Percentiles rank a stretch among this genome's conserved stretches.
These are phyloP conservation scores for Pseudogymnoascus sp. DNA, from an alignment of 2,329 filamentous ascomycete species.

Conservation along the genomic window DNA sequence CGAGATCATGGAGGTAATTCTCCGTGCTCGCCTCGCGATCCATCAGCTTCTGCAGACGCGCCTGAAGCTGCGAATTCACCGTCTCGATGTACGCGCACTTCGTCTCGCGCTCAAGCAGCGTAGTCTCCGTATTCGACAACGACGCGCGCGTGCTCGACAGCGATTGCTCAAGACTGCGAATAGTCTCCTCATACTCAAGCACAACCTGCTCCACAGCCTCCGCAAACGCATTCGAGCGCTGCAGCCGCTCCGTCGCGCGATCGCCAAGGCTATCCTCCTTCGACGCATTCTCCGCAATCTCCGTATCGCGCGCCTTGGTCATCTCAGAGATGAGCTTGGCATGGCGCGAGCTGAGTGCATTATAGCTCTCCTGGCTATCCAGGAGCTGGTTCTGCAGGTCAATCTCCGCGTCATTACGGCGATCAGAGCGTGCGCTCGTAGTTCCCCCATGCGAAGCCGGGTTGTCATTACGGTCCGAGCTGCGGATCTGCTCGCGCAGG, in stretches of 20 bases:
- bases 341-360: conserved; percentile 80
- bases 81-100: conserved; percentile 91
- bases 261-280: conserved; percentile 61
- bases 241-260: conserved; percentile 76
- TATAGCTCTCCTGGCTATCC: conserved; percentile 92
- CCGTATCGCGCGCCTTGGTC: conserved; percentile 71
- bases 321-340: conserved; percentile 93
- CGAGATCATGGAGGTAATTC: conserved; percentile 84
- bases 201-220: conserved; percentile 94
- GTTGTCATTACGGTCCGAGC: conserved; percentile 54
- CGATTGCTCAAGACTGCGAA: conserved; percentile 85
- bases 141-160: conserved; percentile 81
- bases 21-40: conserved; percentile 90
- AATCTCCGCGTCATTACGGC: conserved; percentile 74
- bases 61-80: conserved; percentile 80
- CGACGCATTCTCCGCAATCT: conserved; percentile 50
- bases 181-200: conserved; percentile 96
- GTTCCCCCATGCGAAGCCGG: conserved; percentile 37
- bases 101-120: conserved; percentile 83
- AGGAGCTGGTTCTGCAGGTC: conserved; percentile 91
- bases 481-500: conserved; percentile 85
- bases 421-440: conserved; percentile 65
- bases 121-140: conserved; percentile 77
- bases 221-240: conserved; percentile 91
- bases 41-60: conserved; percentile 83